Base-by-base conservation (phyloP, 164 flowering plant species). In the Tetrastigma voinierianum region DNA sequence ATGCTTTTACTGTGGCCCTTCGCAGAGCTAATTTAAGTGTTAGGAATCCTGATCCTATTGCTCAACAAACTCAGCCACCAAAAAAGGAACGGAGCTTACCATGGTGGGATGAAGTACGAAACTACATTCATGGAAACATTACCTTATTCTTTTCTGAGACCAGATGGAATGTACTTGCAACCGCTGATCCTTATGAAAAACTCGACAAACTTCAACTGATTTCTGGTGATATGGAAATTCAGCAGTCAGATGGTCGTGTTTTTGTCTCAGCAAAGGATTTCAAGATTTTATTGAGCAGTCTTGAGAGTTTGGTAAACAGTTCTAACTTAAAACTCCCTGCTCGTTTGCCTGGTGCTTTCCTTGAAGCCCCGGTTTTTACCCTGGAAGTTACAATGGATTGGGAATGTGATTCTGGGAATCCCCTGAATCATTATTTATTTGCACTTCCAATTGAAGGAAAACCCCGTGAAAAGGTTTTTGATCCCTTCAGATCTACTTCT, bases 81-180 rank as follows among this genome's bases (percentile, higher is more conserved):
- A 96, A 91, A 78, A 96, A 89, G 74, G 99, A 96, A 65, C 76
- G 79, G 56, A 93, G 94, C 82, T 86, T 96, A 63, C 99, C 99
- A 48, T 96, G 99, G 99, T 96, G 99, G 99, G 99, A 96, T 80
- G 99, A 96, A 47, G 76, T 90, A 64, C 82, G 99, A 73, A 77
- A 93, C 74, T 96, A 96, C 51, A 78, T 96, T 59, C 99, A 96
- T 78, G 99, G 99, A 51, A 82, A 84, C 44, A 80, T 78, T 56
- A 71, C 81, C 51, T 77, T 96, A 43, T 75, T 57, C 61, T 89
- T 91, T 65, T 72, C 82, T 59, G 90, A 90, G 78, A 81, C 86
- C 2, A 80, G 65, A 71, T 88, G 88, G 88, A 77, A 78, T 67
- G 45, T 96, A 67, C 96, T 86, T 76, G 98, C 87, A 11, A 90